phyloP scores from a whole-genome alignment of 495 filamentous ascomycete genomes.

The Aspergillus diversus region DNA sequence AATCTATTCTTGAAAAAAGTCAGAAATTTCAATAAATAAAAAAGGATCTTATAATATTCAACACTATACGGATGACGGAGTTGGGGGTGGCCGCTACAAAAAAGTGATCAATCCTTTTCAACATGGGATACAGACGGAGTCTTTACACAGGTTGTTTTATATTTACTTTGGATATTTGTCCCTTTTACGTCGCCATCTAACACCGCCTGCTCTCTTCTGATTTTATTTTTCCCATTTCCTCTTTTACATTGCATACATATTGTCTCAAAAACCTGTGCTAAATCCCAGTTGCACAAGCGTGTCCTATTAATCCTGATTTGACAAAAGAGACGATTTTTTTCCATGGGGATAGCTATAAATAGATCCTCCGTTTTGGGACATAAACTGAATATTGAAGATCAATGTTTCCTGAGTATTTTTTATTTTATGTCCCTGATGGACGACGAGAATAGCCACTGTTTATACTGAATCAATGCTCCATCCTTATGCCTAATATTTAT shows the following conservation, averaged over 20 bases:
- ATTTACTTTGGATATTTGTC: conserved; percentile 19
- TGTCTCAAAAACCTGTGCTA: neutral
- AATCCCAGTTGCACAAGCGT: neutral
- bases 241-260: conserved; percentile 5
- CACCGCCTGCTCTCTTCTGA: conserved; percentile 6
- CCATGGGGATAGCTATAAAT: no score
- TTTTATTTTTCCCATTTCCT: conserved; percentile 15
- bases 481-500: no score
- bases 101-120: conserved; percentile 35
- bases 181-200: no score
- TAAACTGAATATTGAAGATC: no score
- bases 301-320: no score
- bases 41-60: conserved; percentile 27
- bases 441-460: no score
- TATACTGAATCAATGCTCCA: no score
- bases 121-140: conserved; percentile 35
- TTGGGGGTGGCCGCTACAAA: conserved; percentile 21
- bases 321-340: no score
- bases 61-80: conserved; percentile 33
- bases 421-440: no score
- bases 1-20: no score
- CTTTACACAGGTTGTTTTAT: conserved; percentile 22
- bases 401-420: no score
- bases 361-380: no score
- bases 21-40: conserved; percentile 1